phyloP scores from a whole-genome alignment of 306 rosid genomes.

The Delonix regia region DNA sequence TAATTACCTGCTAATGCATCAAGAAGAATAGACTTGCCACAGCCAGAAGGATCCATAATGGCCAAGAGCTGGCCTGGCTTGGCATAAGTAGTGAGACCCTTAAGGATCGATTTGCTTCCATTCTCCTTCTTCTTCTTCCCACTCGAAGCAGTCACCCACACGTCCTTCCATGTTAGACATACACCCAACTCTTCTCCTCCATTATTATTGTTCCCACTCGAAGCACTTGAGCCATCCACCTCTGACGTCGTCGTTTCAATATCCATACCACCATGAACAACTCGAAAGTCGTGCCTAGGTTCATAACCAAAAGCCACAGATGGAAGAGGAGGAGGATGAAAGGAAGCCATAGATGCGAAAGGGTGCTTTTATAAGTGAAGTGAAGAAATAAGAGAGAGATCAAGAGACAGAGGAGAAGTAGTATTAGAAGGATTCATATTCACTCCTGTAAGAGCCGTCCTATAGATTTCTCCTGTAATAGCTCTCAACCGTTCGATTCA shows the following conservation, averaged over 20 bases:
- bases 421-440: too few relatives aligned
- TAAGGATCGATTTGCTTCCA: slow-evolving; percentile 37
- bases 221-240: background rate
- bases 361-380: too few relatives aligned
- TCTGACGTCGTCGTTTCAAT: slow-evolving; percentile 2
- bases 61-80: slow-evolving; percentile 67
- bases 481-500: too few relatives aligned
- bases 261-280: background rate
- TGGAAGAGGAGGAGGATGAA: too few relatives aligned
- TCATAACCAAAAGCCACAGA: too few relatives aligned
- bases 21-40: slow-evolving; percentile 71
- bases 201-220: background rate
- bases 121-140: slow-evolving; percentile 26
- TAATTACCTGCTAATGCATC: slow-evolving; percentile 66
- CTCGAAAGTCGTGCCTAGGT: too few relatives aligned
- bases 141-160: slow-evolving; percentile 31
- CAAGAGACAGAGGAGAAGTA: too few relatives aligned
- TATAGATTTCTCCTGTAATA: too few relatives aligned
- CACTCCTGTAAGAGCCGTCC: too few relatives aligned
- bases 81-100: slow-evolving; percentile 57
- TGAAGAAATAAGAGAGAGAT: too few relatives aligned
- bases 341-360: too few relatives aligned
- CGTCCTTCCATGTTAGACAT: slow-evolving; percentile 29
- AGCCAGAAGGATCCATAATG: slow-evolving; percentile 86
- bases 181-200: slow-evolving; percentile 2